Conservation (phyloP, 1,284 basidiomycete genomes). For the Papiliotrema fonsecae region DNA sequence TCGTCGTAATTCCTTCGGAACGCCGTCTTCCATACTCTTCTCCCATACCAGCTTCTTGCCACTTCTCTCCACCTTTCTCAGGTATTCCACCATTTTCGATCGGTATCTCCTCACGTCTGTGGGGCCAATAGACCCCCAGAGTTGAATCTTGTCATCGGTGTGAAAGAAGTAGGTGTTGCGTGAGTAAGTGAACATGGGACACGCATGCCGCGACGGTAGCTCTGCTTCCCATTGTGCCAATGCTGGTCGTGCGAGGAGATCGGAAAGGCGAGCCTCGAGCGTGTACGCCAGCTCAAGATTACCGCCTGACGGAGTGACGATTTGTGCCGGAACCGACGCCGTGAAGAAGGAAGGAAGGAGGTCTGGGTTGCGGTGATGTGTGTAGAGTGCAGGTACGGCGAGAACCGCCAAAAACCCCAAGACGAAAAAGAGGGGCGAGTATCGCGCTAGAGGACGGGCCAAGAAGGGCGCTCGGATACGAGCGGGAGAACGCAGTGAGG, state of each 20-base stretch:
- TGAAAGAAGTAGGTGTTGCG: conserved; percentile 44
- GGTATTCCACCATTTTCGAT: conserved; percentile 42
- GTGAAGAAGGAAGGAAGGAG: conserved; percentile 6
- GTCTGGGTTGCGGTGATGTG: conserved; percentile 7
- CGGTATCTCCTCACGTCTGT: conserved; percentile 40
- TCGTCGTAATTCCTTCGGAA: conserved; percentile 25
- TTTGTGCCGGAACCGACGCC: conserved; percentile 11
- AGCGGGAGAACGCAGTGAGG: too few species aligned
- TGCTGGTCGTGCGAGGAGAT: conserved; percentile 32
- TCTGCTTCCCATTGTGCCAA: conserved; percentile 44
- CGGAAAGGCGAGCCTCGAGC: conserved; percentile 32
- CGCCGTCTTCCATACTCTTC: conserved; percentile 27
- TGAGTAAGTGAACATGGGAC: conserved; percentile 42
- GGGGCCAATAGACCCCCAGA: conserved; percentile 39
- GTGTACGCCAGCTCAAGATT: conserved; percentile 31
- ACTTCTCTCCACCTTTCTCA: conserved; percentile 38
- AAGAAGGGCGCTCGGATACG: not conserved
- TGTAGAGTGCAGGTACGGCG: conserved; percentile 7
- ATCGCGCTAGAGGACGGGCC: conserved; percentile 51
- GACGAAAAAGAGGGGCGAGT: conserved; percentile 8
- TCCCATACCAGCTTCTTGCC: conserved; percentile 44
- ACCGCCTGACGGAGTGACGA: conserved; percentile 28
- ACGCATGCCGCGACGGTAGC: conserved; percentile 32
- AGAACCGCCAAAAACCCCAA: conserved; percentile 11
- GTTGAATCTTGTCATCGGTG: conserved; percentile 40